Evolutionary conservation across 1,284 basidiomycete species (phyloP), one percentile per base, ranked within the genome.

Genomic region (Schizopora paradoxa): DNA sequence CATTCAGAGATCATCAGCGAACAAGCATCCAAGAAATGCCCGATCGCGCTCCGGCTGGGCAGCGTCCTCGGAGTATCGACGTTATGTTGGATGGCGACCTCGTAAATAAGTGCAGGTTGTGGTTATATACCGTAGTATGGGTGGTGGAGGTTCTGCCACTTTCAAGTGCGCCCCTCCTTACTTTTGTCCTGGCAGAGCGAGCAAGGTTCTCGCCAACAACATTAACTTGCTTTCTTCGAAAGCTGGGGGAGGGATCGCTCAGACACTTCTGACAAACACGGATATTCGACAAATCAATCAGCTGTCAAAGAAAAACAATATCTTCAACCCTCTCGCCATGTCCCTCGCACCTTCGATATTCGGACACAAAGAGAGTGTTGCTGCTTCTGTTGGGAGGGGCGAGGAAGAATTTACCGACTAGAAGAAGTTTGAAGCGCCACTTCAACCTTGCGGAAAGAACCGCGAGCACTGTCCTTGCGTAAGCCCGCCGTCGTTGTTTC

Each of bases 21-120:
- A 91, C 99, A 61, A 92, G 86, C 61, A 97, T 99, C 52, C 96
- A 99, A 66, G 96, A 99, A 63, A 99, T 99, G 95, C 96, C 96
- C 1, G 96, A 99, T 67, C 82, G 95, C 11, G 94, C 96, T 6
- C 96, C 96, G 14, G 87, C 96, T 16, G 96, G 96, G 21, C 95
- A 99, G 66, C 73, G 99, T 35, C 96, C 96, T 33, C 77, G 96
- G 32, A 93, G 91, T 58, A 90, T 94, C 34, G 96, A 99, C 61
- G 86, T 99, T 41, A 91, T 98, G 32, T 71, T 99, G 57, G 92
- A 97, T 55, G 95, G 97, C 58, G 96, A 99, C 64, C 71, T 99
- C 45, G 96, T 99, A 29, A 96, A 99, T 66, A 85, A 79, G 59
- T 97, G 93, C 66, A 99, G 66, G 70, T 99, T 26, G 96, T 99